Evolutionary conservation across 257 asterid genomes (phyloP).

Genomic region (Nicotiana otophora): DNA sequence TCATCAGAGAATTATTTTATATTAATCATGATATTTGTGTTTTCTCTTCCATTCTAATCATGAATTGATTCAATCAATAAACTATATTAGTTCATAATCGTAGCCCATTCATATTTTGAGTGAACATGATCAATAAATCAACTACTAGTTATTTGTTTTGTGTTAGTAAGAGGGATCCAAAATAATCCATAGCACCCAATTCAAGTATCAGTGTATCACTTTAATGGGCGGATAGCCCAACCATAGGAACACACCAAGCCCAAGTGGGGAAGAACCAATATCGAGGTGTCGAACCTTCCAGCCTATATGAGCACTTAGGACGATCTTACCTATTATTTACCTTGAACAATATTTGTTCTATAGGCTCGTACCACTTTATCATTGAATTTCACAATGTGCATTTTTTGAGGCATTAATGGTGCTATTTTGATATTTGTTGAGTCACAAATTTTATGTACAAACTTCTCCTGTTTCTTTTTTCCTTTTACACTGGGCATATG

Average conservation of each 20-base stretch:
- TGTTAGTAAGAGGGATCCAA: neutral
- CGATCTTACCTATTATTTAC: neutral
- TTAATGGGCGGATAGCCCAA: neutral
- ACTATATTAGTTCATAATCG: neutral
- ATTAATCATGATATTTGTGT: neutral
- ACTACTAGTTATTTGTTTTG: neutral
- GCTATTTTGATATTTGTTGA: neutral
- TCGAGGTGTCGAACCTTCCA: neutral
- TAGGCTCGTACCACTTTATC: neutral
- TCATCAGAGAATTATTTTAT: neutral
- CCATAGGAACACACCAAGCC: neutral
- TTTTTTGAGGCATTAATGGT: neutral
- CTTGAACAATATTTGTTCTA: neutral
- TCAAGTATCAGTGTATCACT: neutral
- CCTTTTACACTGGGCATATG: neutral
- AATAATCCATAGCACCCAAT: neutral
- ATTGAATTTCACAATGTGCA: neutral
- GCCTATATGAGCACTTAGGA: neutral
- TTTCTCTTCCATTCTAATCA: neutral
- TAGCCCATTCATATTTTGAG: neutral
- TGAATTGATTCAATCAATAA: neutral
- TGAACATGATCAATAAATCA: neutral
- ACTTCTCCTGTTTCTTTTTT: neutral
- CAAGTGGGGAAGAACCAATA: neutral
- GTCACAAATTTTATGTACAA: neutral